phyloP scores from a whole-genome alignment of 371 early-diverging fungal species.

The Mortierella sp. region DNA sequence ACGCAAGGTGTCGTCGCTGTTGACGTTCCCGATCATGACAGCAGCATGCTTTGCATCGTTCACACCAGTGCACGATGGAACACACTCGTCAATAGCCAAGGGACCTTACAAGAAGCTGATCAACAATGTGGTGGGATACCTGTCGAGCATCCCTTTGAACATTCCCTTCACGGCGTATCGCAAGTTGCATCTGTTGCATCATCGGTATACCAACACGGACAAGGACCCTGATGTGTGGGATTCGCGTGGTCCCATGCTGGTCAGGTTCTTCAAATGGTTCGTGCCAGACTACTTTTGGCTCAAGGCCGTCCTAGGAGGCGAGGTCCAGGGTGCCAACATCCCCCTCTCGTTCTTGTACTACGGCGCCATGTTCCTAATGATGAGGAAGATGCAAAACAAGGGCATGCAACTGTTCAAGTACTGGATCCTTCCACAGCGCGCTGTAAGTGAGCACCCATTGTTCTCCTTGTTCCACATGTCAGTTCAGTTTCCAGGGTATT shows the following conservation, averaged over 20 bases:
- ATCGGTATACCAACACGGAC: conserved; percentile 40
- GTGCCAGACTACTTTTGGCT: conserved; percentile 43
- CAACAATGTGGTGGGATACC: conserved; percentile 40
- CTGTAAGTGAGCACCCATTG: conserved; percentile 14
- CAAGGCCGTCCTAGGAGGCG: conserved; percentile 4
- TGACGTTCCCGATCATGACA: conserved; percentile 43
- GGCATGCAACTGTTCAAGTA: conserved; percentile 42
- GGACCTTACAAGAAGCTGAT: conserved; percentile 30
- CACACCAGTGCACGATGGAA: conserved; percentile 49
- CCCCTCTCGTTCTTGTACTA: conserved; percentile 15
- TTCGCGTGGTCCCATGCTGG: conserved; percentile 30
- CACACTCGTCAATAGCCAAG: conserved; percentile 46
- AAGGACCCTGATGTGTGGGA: conserved; percentile 50
- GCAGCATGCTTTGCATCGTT: conserved; percentile 44
- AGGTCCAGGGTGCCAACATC: conserved; percentile 19
- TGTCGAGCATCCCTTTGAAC: conserved; percentile 30
- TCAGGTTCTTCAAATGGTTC: conserved; percentile 47
- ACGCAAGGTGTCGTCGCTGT: conserved; percentile 23
- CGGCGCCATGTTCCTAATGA: conserved; percentile 6
- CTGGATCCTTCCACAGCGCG: conserved; percentile 45
- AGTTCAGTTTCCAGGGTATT: background rate
- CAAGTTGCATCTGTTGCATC: conserved; percentile 44
- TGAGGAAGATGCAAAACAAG: conserved; percentile 17
- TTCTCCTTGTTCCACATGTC: background rate
- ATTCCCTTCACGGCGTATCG: conserved; percentile 36